Evolutionary conservation across 2,329 filamentous ascomycete species (phyloP), one percentile per base, ranked within the genome.

Genomic region (Fusarium marasasianum): DNA sequence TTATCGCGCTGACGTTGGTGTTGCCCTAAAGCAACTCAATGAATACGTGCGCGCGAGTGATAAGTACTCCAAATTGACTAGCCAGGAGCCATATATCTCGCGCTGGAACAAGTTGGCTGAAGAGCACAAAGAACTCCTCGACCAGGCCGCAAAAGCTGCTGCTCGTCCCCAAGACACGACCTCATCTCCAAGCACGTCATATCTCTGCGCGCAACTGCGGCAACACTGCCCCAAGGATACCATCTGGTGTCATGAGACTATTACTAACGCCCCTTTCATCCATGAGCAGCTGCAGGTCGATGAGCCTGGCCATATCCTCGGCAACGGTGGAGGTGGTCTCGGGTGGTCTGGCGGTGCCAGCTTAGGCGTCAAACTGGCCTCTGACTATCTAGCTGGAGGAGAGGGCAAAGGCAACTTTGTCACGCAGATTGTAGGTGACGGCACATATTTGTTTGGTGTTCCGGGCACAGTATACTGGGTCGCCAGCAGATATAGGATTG

Each of bases 281-380:
- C 86, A 89, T 22, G 92, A 95, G 73, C 92, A 94, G 72, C 83
- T 96, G 12, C 90, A 91, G 74, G 87, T 90, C 3, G 90, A 87
- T 1, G 78, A 90, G 0, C 92, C 93, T 0, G 92, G 92, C 0
- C 90, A 88, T 3, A 94, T 91, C 91, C 89, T 95, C 78, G 94
- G 94, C 77, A 94, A 93, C 79, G 93, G 93, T 6, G 93, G 91
- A 9, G 92, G 92, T 18, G 93, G 93, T 5, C 88, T 95, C 0
- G 93, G 93, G 3, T 95, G 93, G 93, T 92, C 89, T 18, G 92
- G 92, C 22, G 93, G 93, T 22, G 93, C 84, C 53, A 90, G 40
- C 14, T 57, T 57, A 11, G 93, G 93, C 5, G 90, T 94, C 78
- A 94, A 94, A 78, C 87, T 95, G 9, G 93, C 92, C 0, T 88